Base-by-base conservation (phyloP, 2,329 filamentous ascomycete genomes). In the Ceratocystis diversiconidia region DNA sequence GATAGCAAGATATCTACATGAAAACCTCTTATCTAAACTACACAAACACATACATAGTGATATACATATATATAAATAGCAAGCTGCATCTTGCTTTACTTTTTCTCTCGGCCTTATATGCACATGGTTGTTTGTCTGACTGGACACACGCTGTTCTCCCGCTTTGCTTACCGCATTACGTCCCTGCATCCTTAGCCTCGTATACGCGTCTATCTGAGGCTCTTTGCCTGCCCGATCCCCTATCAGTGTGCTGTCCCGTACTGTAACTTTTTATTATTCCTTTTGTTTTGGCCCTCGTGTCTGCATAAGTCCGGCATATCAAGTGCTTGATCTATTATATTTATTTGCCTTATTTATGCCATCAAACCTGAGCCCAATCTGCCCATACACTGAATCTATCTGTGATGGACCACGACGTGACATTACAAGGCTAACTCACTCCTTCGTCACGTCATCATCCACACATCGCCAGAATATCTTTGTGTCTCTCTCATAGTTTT, bases 21-120 rank as follows among this genome's bases (percentile, higher is more conserved):
- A 36, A 46, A 12, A 28, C 32, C 52, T 59, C n/a, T 17, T 64
- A 44, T 59, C 22, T 64, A 59, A 55, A 64, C n/a, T 46, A 22
- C n/a, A 57, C 5, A 28, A 41, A 12, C 15, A 22, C 30, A 48
- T 5, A 25, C 15, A 48, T 50, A 30, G 30, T 25, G 50, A 50
- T 32, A 30, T 32, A 12, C n/a, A 22, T 6, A 52, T 7, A 52
- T 52, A 52, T 52, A 25, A 25, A 25, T 25, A 52, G n/a, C 5
- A 3, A 52, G 22, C 48, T 52, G 30, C n/a, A 36, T 3, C 44
- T 32, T 63, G 17, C 48, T 32, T 30, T 4, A 19, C 36, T 1
- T 63, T 10, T 12, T 12, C 25, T 48, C 32, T 50, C 50, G n/a
- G 36, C 36, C 36, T 41, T 41, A 41, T 12, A 41, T 41, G 36